These are phyloP conservation scores for Penicillium sp. DNA, from an alignment of 2,329 filamentous ascomycete species.

Conservation along the genomic window DNA sequence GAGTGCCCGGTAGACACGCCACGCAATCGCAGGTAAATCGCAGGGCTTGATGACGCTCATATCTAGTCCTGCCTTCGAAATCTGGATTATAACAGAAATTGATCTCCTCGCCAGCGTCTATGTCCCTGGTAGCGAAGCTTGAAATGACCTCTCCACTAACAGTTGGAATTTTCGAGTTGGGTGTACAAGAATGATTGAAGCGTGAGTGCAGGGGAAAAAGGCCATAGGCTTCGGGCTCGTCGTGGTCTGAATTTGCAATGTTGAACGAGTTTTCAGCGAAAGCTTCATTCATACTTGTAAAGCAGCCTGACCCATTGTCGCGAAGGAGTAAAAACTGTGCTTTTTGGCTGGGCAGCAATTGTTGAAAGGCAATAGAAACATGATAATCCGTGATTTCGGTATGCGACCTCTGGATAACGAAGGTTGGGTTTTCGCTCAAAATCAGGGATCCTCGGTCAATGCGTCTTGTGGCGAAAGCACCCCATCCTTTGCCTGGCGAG, in stretches of 20 bases:
- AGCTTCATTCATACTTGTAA: background rate
- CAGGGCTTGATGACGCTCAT: background rate
- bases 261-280: background rate
- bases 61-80: background rate
- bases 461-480: background rate
- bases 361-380: background rate
- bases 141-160: background rate
- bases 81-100: background rate
- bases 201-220: background rate
- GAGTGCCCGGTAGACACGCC: background rate
- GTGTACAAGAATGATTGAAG: slow-evolving; percentile 5
- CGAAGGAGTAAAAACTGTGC: background rate
- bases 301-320: background rate
- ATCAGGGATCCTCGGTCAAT: background rate
- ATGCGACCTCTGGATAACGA: background rate
- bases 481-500: background rate
- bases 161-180: background rate
- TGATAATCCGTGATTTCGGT: background rate
- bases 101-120: background rate
- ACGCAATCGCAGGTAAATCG: background rate
- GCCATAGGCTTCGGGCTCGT: background rate
- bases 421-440: background rate
- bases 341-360: background rate
- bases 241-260: background rate
- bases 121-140: background rate